phyloP scores from a whole-genome alignment of 1,284 basidiomycete genomes.

The Cryptococcus wingfieldii region DNA sequence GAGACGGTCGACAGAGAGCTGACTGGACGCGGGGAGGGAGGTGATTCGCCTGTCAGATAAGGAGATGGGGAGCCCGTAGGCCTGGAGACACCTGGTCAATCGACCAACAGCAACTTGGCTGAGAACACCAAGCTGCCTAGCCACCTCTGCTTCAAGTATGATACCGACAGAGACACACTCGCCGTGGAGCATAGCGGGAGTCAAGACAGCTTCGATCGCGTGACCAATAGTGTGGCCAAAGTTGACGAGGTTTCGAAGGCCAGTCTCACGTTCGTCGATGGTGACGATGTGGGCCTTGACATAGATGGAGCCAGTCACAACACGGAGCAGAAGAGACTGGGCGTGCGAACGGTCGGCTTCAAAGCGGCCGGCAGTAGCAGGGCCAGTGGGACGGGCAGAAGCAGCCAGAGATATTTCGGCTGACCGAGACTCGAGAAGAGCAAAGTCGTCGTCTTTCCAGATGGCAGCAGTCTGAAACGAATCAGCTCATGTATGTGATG shows the following conservation, averaged over 20 bases:
- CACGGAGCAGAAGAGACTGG: slow-evolving; percentile 63
- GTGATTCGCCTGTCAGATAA: slow-evolving; percentile 70
- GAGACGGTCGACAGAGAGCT: slow-evolving; percentile 73
- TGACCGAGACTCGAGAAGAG: slow-evolving; percentile 75
- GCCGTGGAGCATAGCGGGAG: slow-evolving; percentile 84
- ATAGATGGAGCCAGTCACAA: slow-evolving; percentile 80
- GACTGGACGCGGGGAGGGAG: slow-evolving; percentile 63
- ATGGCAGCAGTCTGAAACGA: slow-evolving; percentile 79
- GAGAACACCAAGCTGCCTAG: slow-evolving; percentile 78
- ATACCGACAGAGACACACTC: slow-evolving; percentile 91
- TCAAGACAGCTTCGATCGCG: slow-evolving; percentile 89
- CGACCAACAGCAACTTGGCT: slow-evolving; percentile 85
- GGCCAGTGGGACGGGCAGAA: slow-evolving; percentile 47
- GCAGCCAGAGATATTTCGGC: slow-evolving; percentile 79
- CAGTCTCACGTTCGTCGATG: slow-evolving; percentile 89
- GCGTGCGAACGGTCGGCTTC: slow-evolving; percentile 65
- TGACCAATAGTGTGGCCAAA: slow-evolving; percentile 96
- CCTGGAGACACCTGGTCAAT: slow-evolving; percentile 73
- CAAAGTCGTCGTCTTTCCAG: slow-evolving; percentile 84
- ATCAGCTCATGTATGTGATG: not conserved
- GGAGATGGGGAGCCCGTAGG: slow-evolving; percentile 80
- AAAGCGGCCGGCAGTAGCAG: slow-evolving; percentile 62
- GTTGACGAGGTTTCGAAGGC: slow-evolving; percentile 92
- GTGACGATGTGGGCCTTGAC: slow-evolving; percentile 95
- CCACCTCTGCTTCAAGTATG: slow-evolving; percentile 88